phyloP scores from a whole-genome alignment of 495 filamentous ascomycete genomes.

The Lentithecium fluviatile region DNA sequence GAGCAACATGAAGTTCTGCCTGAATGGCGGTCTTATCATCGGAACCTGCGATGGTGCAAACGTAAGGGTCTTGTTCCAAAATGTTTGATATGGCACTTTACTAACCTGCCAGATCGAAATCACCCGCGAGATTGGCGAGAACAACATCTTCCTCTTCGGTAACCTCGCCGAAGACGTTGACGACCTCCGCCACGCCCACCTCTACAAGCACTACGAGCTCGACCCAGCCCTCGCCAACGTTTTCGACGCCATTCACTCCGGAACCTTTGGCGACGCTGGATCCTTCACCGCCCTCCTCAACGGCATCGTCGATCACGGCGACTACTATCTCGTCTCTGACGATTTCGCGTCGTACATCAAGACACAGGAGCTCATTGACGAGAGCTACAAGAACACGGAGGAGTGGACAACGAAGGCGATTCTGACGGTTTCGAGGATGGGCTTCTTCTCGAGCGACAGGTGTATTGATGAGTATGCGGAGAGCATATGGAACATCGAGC shows the following conservation, averaged over 20 bases:
- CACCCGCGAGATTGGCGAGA: slow-evolving; percentile 90
- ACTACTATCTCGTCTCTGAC: slow-evolving; percentile 96
- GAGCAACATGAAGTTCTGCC: slow-evolving; percentile 97
- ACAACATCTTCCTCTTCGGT: slow-evolving; percentile 98
- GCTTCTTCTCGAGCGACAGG: slow-evolving; percentile 94
- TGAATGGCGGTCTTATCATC: slow-evolving; percentile 95
- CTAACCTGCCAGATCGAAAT: slow-evolving; percentile 75
- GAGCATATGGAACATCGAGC: slow-evolving; percentile 93
- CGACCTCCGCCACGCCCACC: slow-evolving; percentile 87
- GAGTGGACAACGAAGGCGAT: slow-evolving; percentile 90
- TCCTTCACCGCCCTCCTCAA: slow-evolving; percentile 78
- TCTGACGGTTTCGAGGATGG: slow-evolving; percentile 84
- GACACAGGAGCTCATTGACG: slow-evolving; percentile 85
- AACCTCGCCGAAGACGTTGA: slow-evolving; percentile 96
- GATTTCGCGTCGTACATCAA: slow-evolving; percentile 93
- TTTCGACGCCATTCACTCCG: slow-evolving; percentile 74
- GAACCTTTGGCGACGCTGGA: slow-evolving; percentile 71
- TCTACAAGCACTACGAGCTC: slow-evolving; percentile 73
- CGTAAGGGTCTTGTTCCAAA: slow-evolving; percentile 53
- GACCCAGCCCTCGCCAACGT: slow-evolving; percentile 74
- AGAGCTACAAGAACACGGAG: slow-evolving; percentile 85
- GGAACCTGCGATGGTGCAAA: slow-evolving; percentile 98
- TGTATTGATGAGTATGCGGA: slow-evolving; percentile 98
- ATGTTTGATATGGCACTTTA: slow-evolving; percentile 19
- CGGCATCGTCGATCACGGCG: slow-evolving; percentile 85